Evolutionary conservation across 805 yeast species (phyloP).

Genomic region (Starmera caribaea): DNA sequence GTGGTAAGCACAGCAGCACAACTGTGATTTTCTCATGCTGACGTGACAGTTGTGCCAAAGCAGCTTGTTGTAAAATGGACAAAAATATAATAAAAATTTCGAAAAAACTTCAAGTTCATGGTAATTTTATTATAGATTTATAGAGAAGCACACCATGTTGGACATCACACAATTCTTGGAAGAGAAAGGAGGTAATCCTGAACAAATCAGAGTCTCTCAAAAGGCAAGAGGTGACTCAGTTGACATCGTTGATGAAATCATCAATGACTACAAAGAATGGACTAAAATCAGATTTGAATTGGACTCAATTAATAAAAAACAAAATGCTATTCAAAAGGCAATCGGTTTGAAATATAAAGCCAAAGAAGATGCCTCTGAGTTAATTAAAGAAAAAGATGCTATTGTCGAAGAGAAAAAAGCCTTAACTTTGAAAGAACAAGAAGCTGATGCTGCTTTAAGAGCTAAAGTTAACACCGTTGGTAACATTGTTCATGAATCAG

Average conservation of each 20-base stretch:
- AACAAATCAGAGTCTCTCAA: conserved; percentile 78
- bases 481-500: conserved; percentile 88
- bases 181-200: conserved; percentile 97
- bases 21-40: not conserved
- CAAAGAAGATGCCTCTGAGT: conserved; percentile 87
- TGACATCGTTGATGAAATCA: conserved; percentile 92
- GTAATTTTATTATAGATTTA: no score
- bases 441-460: conserved; percentile 67
- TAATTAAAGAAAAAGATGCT: conserved; percentile 72
- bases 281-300: conserved; percentile 80
- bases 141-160: conserved; percentile 49
- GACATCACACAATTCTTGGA: conserved; percentile 87
- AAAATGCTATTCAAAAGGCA: conserved; percentile 85
- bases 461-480: conserved; percentile 85
- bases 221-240: conserved; percentile 91
- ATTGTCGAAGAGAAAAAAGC: conserved; percentile 61
- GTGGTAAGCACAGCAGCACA: not conserved
- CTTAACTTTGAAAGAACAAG: conserved; percentile 59
- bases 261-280: conserved; percentile 88
- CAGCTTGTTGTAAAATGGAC: no score
- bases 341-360: conserved; percentile 89
- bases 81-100: no score
- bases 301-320: conserved; percentile 81
- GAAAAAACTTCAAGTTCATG: no score
- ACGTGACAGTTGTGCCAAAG: no score